Evolutionary conservation across 2,329 filamentous ascomycete species (phyloP).

Genomic region (Neonectria neomacrospora): DNA sequence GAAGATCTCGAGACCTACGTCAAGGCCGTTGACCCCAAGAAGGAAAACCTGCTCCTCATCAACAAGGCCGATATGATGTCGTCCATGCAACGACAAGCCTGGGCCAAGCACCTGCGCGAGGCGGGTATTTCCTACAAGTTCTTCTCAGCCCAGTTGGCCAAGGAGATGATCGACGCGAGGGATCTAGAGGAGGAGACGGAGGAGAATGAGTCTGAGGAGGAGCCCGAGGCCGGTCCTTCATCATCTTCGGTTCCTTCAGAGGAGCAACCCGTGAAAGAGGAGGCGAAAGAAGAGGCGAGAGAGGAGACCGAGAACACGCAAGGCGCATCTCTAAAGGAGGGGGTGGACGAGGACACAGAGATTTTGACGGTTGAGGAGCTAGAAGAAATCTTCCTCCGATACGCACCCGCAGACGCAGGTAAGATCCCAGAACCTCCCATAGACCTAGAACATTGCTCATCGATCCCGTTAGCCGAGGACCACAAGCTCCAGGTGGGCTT

Average conservation of each 20-base stretch:
- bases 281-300: constrained; percentile 31
- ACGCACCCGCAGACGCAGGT: constrained; percentile 68
- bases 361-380: constrained; percentile 95
- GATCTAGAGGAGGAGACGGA: constrained; percentile 56
- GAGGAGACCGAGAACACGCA: constrained; percentile 43
- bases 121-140: constrained; percentile 91
- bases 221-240: constrained; percentile 42
- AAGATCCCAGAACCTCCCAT: constrained; percentile 40
- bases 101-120: constrained; percentile 87
- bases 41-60: constrained; percentile 91
- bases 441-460: not conserved
- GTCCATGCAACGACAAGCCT: constrained; percentile 78
- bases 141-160: constrained; percentile 93
- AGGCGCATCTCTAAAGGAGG: constrained; percentile 43
- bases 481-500: constrained; percentile 88
- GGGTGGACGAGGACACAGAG: constrained; percentile 70
- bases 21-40: constrained; percentile 87
- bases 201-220: constrained; percentile 55
- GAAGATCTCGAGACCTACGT: constrained; percentile 95
- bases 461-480: constrained; percentile 53
- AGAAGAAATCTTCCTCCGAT: constrained; percentile 85
- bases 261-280: constrained; percentile 29
- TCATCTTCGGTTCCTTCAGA: constrained; percentile 38
- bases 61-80: constrained; percentile 99
- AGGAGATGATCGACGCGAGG: constrained; percentile 84